phyloP scores from a whole-genome alignment of 495 filamentous ascomycete genomes.

The Penicillium pancosmium region DNA sequence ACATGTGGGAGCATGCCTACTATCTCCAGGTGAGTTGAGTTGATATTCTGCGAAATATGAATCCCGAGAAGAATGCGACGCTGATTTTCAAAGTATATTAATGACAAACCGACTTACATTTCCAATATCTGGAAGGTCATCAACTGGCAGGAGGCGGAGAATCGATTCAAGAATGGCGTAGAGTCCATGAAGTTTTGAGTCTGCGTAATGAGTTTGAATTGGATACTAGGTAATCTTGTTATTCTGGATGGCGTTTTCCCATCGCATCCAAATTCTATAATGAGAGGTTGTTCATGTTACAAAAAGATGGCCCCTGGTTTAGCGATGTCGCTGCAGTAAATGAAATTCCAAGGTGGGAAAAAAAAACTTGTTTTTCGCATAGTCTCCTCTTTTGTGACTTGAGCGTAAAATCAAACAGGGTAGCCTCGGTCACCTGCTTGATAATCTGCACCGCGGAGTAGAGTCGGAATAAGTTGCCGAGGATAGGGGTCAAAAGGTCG shows the following conservation, averaged over 20 bases:
- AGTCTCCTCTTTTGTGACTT: not conserved
- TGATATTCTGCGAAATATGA: not conserved
- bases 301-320: too few species aligned
- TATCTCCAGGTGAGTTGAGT: conserved; percentile 53
- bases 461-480: not conserved
- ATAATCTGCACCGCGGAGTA: too few species aligned
- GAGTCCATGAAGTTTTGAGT: conserved; percentile 29
- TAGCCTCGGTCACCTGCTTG: too few species aligned
- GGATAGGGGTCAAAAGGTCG: not conserved
- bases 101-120: conserved; percentile 95
- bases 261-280: too few species aligned
- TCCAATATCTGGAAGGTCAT: conserved; percentile 92
- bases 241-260: too few species aligned
- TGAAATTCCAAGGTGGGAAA: too few species aligned
- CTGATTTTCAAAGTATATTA: conserved; percentile 68
- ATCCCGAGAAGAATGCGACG: not conserved
- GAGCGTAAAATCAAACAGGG: too few species aligned
- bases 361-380: too few species aligned
- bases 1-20: conserved; percentile 96
- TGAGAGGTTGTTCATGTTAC: too few species aligned
- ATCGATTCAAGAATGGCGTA: conserved; percentile 60
- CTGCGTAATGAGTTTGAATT: not conserved
- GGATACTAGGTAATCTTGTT: too few species aligned
- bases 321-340: too few species aligned
- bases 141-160: conserved; percentile 91